Evolutionary conservation across 768 basidiomycete species (phyloP).

Genomic region (Mrakia hoshinonis): DNA sequence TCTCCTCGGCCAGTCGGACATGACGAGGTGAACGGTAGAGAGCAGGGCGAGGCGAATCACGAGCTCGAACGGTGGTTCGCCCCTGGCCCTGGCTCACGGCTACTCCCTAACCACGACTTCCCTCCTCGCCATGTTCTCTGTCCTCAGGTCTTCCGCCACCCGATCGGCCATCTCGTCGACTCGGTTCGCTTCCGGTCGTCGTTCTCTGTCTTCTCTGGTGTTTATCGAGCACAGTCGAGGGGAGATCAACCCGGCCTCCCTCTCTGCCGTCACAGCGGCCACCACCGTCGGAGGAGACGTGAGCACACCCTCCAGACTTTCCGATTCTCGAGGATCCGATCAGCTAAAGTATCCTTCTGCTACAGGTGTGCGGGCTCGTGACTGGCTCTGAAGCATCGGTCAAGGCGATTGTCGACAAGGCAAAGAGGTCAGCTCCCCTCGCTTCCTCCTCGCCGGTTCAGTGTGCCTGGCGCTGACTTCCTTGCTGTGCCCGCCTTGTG

Average conservation of each 20-base stretch:
- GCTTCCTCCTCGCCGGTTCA: constrained; percentile 17
- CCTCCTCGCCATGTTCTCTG: too few species aligned
- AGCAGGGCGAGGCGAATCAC: too few species aligned
- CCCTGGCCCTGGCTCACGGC: too few species aligned
- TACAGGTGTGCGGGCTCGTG: constrained; percentile 37
- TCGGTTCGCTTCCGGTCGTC: not conserved
- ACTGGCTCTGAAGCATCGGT: constrained; percentile 47
- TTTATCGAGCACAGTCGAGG: constrained; percentile 80
- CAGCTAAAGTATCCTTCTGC: not conserved
- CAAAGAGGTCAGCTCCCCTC: constrained; percentile 57
- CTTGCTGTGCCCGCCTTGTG: not conserved
- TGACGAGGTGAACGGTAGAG: not conserved
- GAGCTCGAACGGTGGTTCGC: too few species aligned
- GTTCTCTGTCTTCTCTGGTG: constrained; percentile 50
- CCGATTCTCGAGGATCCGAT: not conserved
- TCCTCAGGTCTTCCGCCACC: too few species aligned
- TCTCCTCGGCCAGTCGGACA: constrained; percentile 6
- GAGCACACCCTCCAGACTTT: constrained; percentile 43
- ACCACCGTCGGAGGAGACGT: constrained; percentile 75
- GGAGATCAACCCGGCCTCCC: constrained; percentile 68
- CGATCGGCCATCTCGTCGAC: too few species aligned
- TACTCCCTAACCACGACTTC: too few species aligned
- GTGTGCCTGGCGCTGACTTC: constrained; percentile 44
- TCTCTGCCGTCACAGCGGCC: constrained; percentile 89
- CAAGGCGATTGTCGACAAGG: constrained; percentile 57